Conservation (phyloP, 805 yeast species). For the Pichia sporocuriosa region DNA sequence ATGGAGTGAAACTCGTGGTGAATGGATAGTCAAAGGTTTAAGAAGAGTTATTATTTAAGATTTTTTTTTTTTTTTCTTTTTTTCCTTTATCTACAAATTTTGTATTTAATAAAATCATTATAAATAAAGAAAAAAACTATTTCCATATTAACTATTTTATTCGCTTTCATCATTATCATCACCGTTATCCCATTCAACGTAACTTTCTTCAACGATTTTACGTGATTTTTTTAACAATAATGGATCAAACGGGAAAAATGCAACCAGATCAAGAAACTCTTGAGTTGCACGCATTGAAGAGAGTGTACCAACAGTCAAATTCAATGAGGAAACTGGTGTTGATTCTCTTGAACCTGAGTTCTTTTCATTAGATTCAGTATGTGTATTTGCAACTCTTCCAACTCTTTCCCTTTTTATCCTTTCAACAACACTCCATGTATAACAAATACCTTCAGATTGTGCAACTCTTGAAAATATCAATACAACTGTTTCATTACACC, state of each 20-base stretch:
- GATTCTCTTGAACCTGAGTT: slow-evolving; percentile 1
- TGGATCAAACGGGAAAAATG: slow-evolving; percentile 97
- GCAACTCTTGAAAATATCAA: slow-evolving; percentile 89
- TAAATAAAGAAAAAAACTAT: not conserved
- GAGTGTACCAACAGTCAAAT: slow-evolving; percentile 10
- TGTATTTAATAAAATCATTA: not conserved
- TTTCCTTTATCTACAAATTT: too few species aligned
- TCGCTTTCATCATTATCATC: slow-evolving; percentile 23
- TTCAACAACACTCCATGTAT: slow-evolving; percentile 89
- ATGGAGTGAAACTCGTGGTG: slow-evolving; percentile 47
- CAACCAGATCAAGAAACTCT: slow-evolving; percentile 82
- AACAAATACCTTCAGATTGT: slow-evolving; percentile 81
- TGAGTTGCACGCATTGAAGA: slow-evolving; percentile 34
- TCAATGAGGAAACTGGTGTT: not conserved
- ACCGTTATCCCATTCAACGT: slow-evolving; percentile 79
- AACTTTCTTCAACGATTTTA: slow-evolving; percentile 44
- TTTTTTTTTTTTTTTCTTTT: too few species aligned
- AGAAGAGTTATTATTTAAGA: slow-evolving; percentile 59
- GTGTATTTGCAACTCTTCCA: slow-evolving; percentile 9
- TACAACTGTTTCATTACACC: slow-evolving; percentile 90
- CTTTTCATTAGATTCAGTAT: not conserved
- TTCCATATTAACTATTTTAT: not conserved
- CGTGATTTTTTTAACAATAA: slow-evolving; percentile 61
- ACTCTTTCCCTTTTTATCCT: slow-evolving; percentile 72
- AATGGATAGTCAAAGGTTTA: slow-evolving; percentile 71